Evolutionary conservation across 2,329 filamentous ascomycete genomes (phyloP).

Genomic region (Phyllosticta paracitricarpa): DNA sequence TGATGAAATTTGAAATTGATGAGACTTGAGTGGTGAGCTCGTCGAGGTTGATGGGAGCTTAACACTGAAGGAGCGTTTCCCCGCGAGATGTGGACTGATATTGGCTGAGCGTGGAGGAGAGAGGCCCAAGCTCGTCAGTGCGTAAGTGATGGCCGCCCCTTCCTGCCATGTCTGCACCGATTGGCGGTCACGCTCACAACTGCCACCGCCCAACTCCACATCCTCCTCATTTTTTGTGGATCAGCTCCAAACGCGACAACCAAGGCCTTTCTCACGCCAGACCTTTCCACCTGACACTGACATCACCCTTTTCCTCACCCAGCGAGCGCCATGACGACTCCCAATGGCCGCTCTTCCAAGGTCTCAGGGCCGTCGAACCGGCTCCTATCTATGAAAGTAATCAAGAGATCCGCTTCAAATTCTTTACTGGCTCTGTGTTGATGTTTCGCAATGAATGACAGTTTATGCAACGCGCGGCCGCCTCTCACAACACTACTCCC

Average conservation of each 20-base stretch:
- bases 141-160: not conserved
- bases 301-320: not conserved
- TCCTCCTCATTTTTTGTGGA: not conserved
- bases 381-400: constrained; percentile 77
- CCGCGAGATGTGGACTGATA: not conserved
- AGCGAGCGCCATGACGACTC: constrained; percentile 15
- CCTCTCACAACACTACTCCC: constrained; percentile 39
- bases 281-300: not conserved
- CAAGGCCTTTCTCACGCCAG: not conserved
- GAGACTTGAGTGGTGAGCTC: not conserved
- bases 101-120: not conserved
- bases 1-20: constrained; percentile 5
- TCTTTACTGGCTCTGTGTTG: not conserved
- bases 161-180: not conserved
- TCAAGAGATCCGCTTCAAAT: not conserved
- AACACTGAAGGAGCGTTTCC: not conserved
- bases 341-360: not conserved
- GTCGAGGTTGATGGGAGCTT: not conserved
- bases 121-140: not conserved
- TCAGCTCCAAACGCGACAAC: not conserved
- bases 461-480: constrained; percentile 72
- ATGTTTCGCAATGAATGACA: not conserved
- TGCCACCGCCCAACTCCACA: not conserved
- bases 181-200: not conserved
- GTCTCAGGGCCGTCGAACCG: constrained; percentile 70